Evolutionary conservation across 106 monocot species (phyloP), one percentile per base, ranked within the genome.

Genomic region (Chionographis japonica): DNA sequence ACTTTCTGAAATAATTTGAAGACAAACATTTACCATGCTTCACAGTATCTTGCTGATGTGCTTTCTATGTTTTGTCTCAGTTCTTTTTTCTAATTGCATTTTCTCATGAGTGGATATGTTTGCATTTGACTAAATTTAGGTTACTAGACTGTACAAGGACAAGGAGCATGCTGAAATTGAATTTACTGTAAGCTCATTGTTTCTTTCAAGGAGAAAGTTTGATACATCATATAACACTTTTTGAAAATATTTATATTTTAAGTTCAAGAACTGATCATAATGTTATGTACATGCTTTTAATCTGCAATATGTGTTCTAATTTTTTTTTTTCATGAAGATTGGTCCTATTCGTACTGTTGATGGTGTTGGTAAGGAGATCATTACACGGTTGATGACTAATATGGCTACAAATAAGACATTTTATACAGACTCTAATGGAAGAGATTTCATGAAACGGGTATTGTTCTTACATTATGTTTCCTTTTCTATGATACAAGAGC

Each of bases 381-480:
- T 90, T 56, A 87, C 84, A 42, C 72, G 81, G 12, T 56, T 90
- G 64, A 81, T 81, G 17, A 65, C 90, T 68, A 84, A 81, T 61
- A 81, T 90, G 90, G 81, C 52, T 20, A 86, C 90, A 55, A 84
- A 84, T 65, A 71, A 49, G 54, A 81, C 76, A 78, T 90, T 90
- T 63, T 84, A 84, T 64, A 86, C 90, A 8, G 90, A 90, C 58
- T 86, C 90, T 15, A 90, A 90, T 86, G 90, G 90, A 50, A 86
- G 90, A 74, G 90, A 90, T 79, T 90, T 90, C 49, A 42, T 90
- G 39, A 78, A 86, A 77, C 74, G 90, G 90, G 90, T 90, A 80
- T 37, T 56, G 49, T 68, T 73, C 2, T 60, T 58, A 40, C 14
- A n/a, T 58, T 11, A 17, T 14, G 0, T 56, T 56, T 52, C 8